These are phyloP conservation scores for Gynochthodes officinalis DNA, from an alignment of 257 asterid genomes.

Conservation along the genomic window DNA sequence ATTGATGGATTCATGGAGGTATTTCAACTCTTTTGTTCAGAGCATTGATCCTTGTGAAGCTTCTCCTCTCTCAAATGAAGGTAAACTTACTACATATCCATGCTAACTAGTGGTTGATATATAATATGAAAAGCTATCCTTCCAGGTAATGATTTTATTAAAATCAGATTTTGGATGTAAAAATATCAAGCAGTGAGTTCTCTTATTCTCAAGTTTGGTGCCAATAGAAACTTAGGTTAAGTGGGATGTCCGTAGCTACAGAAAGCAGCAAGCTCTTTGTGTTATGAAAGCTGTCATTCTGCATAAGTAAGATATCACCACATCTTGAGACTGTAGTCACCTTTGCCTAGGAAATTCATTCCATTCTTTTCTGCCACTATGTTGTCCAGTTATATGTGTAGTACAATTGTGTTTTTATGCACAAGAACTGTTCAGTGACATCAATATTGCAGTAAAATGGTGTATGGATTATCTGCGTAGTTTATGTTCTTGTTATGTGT, in stretches of 20 bases:
- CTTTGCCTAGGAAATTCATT: not conserved
- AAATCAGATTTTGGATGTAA: not conserved
- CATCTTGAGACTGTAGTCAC: not conserved
- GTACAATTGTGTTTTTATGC: not conserved
- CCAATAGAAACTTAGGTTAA: not conserved
- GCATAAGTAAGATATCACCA: not conserved
- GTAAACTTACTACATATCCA: not conserved
- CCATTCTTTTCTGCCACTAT: not conserved
- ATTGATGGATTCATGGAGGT: not conserved
- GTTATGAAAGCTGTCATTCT: not conserved
- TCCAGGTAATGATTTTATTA: not conserved
- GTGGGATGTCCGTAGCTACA: not conserved
- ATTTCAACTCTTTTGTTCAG: too few relatives aligned
- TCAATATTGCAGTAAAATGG: not conserved
- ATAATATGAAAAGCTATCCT: not conserved
- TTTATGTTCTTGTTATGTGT: not conserved
- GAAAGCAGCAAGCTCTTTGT: not conserved
- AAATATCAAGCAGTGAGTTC: not conserved
- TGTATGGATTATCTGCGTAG: not conserved
- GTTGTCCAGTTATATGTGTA: not conserved
- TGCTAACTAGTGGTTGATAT: not conserved
- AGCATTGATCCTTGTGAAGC: not conserved
- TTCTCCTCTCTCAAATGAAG: not conserved
- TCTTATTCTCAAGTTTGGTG: not conserved
- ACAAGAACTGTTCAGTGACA: not conserved